phyloP scores from a whole-genome alignment of 1,139 yeast genomes.

The Candida pseudoviswanathii region DNA sequence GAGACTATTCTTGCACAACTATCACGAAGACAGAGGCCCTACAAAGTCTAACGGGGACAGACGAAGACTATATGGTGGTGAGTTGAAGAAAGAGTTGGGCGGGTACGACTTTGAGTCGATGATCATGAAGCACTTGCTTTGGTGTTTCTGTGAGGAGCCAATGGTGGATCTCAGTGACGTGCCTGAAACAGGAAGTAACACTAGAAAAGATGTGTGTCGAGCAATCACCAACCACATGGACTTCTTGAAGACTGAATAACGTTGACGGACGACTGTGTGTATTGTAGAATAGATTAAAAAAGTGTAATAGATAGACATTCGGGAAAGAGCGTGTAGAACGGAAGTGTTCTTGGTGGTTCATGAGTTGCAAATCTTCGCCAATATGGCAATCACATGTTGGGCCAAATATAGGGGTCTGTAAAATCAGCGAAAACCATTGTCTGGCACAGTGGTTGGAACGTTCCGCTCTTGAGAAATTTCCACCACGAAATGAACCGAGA shows the following conservation, averaged over 20 bases:
- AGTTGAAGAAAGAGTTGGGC: constrained; percentile 27
- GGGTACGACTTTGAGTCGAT: constrained; percentile 34
- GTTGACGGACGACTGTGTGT: background rate
- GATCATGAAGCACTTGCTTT: constrained; percentile 27
- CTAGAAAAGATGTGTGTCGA: constrained; percentile 26
- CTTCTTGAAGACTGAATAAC: constrained; percentile 20
- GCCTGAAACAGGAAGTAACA: constrained; percentile 23
- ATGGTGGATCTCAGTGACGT: constrained; percentile 23
- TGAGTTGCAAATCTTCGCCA: no score
- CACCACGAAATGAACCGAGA: no score
- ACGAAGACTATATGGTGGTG: constrained; percentile 32
- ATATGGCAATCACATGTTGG: no score
- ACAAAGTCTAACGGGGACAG: constrained; percentile 20
- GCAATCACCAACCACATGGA: constrained; percentile 28
- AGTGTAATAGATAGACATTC: background rate
- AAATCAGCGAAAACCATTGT: no score
- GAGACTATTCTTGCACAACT: constrained; percentile 28
- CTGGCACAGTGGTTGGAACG: no score
- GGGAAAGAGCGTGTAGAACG: no score
- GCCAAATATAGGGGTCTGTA: no score
- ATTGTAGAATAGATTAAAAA: background rate
- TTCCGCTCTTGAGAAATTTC: no score
- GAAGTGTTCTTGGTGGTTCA: no score
- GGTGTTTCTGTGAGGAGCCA: constrained; percentile 31
- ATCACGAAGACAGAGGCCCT: constrained; percentile 31